Evolutionary conservation across 768 basidiomycete genomes (phyloP), one percentile per base, ranked within the genome.

Genomic region (Psilocybe cubensis): DNA sequence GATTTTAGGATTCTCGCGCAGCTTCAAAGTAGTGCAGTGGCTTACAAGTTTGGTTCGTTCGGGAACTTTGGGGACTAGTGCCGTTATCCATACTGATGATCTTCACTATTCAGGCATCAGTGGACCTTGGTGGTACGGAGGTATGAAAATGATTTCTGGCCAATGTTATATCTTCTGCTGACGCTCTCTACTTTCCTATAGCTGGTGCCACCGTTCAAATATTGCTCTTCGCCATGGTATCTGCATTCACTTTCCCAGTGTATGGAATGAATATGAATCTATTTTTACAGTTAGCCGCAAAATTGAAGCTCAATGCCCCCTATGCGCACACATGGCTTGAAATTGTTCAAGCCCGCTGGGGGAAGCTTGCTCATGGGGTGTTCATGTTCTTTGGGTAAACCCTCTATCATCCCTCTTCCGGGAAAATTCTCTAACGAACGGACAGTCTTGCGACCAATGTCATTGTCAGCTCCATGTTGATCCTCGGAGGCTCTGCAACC

Each of bases 261-360:
- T 7, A 27, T 56, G 20, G 55, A 40, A 14, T 38, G 35, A 28
- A 35, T 17, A 2, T 54, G 24, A 57, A 12, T 9, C 20, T 29
- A 23, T 50, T 38, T 21, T n/a, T 25, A 18, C 72, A 92, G 84
- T 79, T 96, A 43, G 92, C 95, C 0, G 91, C 93, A 17, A 97
- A 96, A 68, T 82, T 96, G 57, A 97, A 98, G 72, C 74, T 92
- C 20, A 92, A 97, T 59, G 95, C 96, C 1, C 93, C 95, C 0
- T 87, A 88, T 58, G 88, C 89, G 0, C 89, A 92, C 54, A 96
- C 92, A 17, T 97, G 88, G 86, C 80, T 95, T 18, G 93, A 97
- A 69, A 94, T 97, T 62, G 84, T 96, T 52, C 84, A 81, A 2
- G 80, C 76, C 1, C 81, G 91, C 10, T 98, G 94, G 91, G 96